phyloP scores from a whole-genome alignment of 352 stramenopile species.

The Plasmopara muralis region DNA sequence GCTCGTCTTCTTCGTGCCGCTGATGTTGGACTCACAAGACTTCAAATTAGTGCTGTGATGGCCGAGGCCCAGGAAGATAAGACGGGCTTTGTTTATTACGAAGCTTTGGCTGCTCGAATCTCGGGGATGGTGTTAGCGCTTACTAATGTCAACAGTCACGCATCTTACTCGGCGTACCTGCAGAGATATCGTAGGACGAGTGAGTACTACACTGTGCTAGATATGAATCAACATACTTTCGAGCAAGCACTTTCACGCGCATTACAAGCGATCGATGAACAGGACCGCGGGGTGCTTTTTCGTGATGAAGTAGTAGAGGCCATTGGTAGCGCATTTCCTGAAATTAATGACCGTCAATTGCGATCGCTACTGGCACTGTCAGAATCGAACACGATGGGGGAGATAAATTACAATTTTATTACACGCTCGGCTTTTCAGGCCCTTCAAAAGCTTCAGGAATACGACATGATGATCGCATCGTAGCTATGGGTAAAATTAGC shows the following conservation, averaged over 20 bases:
- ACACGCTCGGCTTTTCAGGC: constrained; percentile 65
- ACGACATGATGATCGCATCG: constrained; percentile 75
- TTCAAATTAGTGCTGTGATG: constrained; percentile 69
- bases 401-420: constrained; percentile 66
- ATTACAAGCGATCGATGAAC: constrained; percentile 64
- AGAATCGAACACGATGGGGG: constrained; percentile 57
- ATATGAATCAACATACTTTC: constrained; percentile 77
- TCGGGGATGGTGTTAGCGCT: constrained; percentile 64
- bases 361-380: constrained; percentile 58
- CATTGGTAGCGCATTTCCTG: constrained; percentile 54
- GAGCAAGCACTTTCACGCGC: constrained; percentile 58
- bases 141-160: constrained; percentile 59
- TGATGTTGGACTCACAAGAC: constrained; percentile 64
- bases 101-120: constrained; percentile 60
- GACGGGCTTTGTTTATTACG: constrained; percentile 66
- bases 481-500: constrained; percentile 12
- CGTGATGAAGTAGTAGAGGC: constrained; percentile 49
- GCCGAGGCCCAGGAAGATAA: constrained; percentile 70
- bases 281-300: constrained; percentile 41
- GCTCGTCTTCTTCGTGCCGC: constrained; percentile 46
- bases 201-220: constrained; percentile 71
- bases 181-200: constrained; percentile 64
- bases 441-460: constrained; percentile 77
- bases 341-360: constrained; percentile 56
- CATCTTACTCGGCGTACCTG: constrained; percentile 46